Percentiles rank a stretch among this genome's conserved stretches.
phyloP scores from a whole-genome alignment of 768 basidiomycete genomes.

The Mycena rebaudengoi region DNA sequence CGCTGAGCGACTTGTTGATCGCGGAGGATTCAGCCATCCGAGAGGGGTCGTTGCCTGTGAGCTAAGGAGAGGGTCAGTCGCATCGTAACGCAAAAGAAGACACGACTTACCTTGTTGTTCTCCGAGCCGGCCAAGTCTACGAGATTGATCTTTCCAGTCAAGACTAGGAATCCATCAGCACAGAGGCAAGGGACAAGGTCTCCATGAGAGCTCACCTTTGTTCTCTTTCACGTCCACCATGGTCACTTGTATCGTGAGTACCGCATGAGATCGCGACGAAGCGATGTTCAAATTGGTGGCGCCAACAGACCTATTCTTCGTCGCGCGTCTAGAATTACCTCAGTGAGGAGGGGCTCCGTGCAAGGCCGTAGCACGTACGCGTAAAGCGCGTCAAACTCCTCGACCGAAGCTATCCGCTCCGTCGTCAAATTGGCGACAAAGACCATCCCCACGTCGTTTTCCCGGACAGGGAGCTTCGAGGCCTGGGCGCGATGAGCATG shows the following conservation, averaged over 20 bases:
- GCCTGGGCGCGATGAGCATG: constrained; percentile 39
- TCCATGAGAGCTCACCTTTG: too few relatives aligned
- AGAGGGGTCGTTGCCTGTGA: constrained; percentile 87
- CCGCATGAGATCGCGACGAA: constrained; percentile 90
- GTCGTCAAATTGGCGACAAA: constrained; percentile 63
- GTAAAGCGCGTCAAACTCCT: constrained; percentile 57
- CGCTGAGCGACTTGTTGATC: constrained; percentile 90
- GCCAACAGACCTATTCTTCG: constrained; percentile 83
- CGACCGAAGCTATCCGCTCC: constrained; percentile 47
- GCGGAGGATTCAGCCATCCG: constrained; percentile 90
- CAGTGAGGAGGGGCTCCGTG: not conserved
- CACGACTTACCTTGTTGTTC: constrained; percentile 75
- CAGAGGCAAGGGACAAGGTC: too few relatives aligned
- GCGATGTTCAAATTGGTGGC: constrained; percentile 85
- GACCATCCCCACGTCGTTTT: constrained; percentile 61
- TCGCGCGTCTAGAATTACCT: constrained; percentile 61
- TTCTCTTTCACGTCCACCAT: constrained; percentile 11
- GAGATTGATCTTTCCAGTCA: constrained; percentile 87
- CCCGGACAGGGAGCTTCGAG: constrained; percentile 61
- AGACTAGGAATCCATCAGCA: too few relatives aligned
- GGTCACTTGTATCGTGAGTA: constrained; percentile 74
- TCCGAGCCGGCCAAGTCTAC: constrained; percentile 93
- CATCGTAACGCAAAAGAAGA: not conserved
- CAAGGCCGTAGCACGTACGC: constrained; percentile 40
- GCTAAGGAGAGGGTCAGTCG: constrained; percentile 37